Conservation (phyloP, 2,329 filamentous ascomycete genomes). For the Sordariomycetes sp. region DNA sequence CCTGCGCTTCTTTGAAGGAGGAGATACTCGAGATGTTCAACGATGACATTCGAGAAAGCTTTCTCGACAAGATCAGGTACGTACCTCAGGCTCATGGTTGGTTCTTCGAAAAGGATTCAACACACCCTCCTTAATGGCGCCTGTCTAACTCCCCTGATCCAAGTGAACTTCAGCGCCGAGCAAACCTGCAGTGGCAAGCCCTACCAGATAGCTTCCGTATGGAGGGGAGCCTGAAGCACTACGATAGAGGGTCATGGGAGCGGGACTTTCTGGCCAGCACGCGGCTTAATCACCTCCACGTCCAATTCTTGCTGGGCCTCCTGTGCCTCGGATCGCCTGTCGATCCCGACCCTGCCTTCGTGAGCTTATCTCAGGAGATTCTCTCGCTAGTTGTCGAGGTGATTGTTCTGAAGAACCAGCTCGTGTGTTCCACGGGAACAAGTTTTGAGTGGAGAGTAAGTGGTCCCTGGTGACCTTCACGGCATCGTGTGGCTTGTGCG, state of each 20-base stretch:
- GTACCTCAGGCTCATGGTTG: background rate
- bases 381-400: slow-evolving; percentile 8
- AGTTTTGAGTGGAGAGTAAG: slow-evolving; percentile 10
- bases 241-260: slow-evolving; percentile 3
- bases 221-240: slow-evolving; percentile 5
- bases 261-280: slow-evolving; percentile 8
- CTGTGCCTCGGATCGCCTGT: slow-evolving; percentile 2
- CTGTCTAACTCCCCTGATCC: background rate
- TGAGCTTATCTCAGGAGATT: slow-evolving; percentile 8
- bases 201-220: slow-evolving; percentile 7
- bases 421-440: slow-evolving; percentile 8
- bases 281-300: slow-evolving; percentile 9
- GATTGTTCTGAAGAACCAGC: slow-evolving; percentile 8
- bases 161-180: slow-evolving; percentile 6
- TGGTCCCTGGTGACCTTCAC: background rate
- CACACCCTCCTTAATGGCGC: too few species aligned
- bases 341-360: slow-evolving; percentile 5
- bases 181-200: slow-evolving; percentile 8
- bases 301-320: slow-evolving; percentile 6
- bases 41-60: background rate
- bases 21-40: slow-evolving; percentile 8
- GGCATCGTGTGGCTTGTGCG: background rate
- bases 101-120: too few species aligned
- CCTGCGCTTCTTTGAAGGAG: slow-evolving; percentile 9
- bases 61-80: background rate